Evolutionary conservation across 225 moss, liverwort and hornwort genomes (phyloP).

Genomic region (Lunularia cruciata): DNA sequence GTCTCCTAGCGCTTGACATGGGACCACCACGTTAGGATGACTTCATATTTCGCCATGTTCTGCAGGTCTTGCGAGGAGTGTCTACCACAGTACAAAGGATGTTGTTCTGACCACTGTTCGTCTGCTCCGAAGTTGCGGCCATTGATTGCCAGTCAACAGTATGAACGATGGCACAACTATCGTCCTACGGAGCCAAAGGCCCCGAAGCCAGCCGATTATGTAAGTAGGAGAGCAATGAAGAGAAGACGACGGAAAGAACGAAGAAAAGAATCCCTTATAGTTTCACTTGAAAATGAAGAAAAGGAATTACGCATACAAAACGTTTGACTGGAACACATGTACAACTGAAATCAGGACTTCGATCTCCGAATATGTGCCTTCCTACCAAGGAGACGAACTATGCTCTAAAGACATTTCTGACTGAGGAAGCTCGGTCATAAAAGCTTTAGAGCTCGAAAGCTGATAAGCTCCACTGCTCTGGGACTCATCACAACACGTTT

Average conservation of each 20-base stretch:
- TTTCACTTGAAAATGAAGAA: background rate
- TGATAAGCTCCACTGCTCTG: no score
- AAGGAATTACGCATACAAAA: background rate
- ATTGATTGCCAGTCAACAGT: constrained; percentile 52
- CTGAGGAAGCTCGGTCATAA: no score
- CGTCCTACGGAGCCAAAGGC: constrained; percentile 55
- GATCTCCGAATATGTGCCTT: no score
- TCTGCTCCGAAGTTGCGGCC: constrained; percentile 75
- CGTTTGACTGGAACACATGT: background rate
- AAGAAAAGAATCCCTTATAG: constrained; percentile 1
- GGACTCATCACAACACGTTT: no score
- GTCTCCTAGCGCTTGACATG: no score
- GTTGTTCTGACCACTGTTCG: constrained; percentile 74
- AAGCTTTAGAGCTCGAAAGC: no score
- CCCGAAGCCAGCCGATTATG: constrained; percentile 65
- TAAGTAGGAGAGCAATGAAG: constrained; percentile 83
- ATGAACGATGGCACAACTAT: constrained; percentile 94
- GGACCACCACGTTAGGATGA: no score
- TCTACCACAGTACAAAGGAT: constrained; percentile 58
- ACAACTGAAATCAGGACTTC: background rate
- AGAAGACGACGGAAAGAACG: constrained; percentile 73
- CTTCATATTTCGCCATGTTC: no score
- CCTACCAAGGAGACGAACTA: no score
- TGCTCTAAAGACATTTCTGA: no score
- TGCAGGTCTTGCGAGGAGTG: constrained; percentile 80